phyloP scores from a whole-genome alignment of 1,284 basidiomycete species.

The Vanrija humicola region DNA sequence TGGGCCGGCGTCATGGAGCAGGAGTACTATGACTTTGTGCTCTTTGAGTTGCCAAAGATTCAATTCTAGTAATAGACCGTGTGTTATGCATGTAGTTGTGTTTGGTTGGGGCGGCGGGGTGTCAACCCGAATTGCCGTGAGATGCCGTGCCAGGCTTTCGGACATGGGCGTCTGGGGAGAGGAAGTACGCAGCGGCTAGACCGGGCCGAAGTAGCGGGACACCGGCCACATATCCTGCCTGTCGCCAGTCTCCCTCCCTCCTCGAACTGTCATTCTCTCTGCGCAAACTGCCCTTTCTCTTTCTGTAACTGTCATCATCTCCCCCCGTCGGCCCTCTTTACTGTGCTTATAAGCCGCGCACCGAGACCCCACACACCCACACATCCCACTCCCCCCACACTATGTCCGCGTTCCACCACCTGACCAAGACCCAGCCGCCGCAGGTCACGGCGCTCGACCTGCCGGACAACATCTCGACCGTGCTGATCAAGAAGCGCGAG shows the following conservation, averaged over 20 bases:
- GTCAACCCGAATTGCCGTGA: neutral
- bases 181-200: too few relatives aligned
- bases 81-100: slow-evolving; percentile 13
- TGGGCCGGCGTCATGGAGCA: slow-evolving; percentile 87
- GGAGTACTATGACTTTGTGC: slow-evolving; percentile 88
- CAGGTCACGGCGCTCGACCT: slow-evolving; percentile 34
- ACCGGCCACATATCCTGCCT: too few relatives aligned
- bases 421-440: slow-evolving; percentile 35
- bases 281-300: too few relatives aligned
- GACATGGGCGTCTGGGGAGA: too few relatives aligned
- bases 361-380: too few relatives aligned
- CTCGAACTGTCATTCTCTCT: too few relatives aligned
- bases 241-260: too few relatives aligned
- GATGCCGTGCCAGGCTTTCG: neutral
- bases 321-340: too few relatives aligned
- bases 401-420: slow-evolving; percentile 39
- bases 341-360: too few relatives aligned
- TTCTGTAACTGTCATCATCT: too few relatives aligned
- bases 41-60: slow-evolving; percentile 60
- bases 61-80: slow-evolving; percentile 15
- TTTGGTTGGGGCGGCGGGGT: neutral
- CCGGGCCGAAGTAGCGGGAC: too few relatives aligned
- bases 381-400: neutral
- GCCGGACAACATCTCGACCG: slow-evolving; percentile 34
- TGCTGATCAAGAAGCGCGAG: slow-evolving; percentile 37